Conservation (phyloP, 2,329 filamentous ascomycete species). For the Neocatenulostroma microsporum region DNA sequence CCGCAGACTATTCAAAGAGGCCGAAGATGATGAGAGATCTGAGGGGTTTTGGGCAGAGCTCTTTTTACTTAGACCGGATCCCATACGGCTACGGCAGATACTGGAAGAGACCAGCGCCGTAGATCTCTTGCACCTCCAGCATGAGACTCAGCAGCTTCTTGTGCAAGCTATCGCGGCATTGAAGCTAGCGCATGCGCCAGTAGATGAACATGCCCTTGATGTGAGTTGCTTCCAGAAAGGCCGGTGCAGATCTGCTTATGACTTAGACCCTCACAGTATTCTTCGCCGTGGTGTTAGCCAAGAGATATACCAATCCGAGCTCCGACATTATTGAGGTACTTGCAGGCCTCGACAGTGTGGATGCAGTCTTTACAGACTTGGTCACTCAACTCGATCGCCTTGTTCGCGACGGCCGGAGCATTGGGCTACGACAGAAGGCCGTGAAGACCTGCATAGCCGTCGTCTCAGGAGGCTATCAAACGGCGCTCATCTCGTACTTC, state of each 20-base stretch:
- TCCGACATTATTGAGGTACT: constrained; percentile 89
- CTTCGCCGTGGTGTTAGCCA: constrained; percentile 70
- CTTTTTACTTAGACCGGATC: constrained; percentile 80
- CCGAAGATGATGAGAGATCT: constrained; percentile 60
- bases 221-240: constrained; percentile 46
- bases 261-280: constrained; percentile 80
- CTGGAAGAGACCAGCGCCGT: constrained; percentile 64
- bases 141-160: constrained; percentile 72
- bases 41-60: constrained; percentile 96
- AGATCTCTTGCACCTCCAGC: constrained; percentile 62
- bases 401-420: constrained; percentile 61
- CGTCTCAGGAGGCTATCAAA: constrained; percentile 90
- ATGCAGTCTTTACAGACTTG: constrained; percentile 80
- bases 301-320: constrained; percentile 90
- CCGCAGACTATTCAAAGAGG: constrained; percentile 66
- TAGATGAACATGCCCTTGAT: constrained; percentile 75
- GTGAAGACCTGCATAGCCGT: constrained; percentile 74
- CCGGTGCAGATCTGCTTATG: constrained; percentile 38
- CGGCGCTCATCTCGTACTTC: constrained; percentile 87
- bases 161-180: constrained; percentile 61
- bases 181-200: constrained; percentile 51
- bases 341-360: constrained; percentile 80
- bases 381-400: constrained; percentile 73
- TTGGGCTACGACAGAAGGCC: constrained; percentile 68
- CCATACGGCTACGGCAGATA: constrained; percentile 56